Conservation (phyloP, 1,284 basidiomycete species). For the Butyriboletus regius region DNA sequence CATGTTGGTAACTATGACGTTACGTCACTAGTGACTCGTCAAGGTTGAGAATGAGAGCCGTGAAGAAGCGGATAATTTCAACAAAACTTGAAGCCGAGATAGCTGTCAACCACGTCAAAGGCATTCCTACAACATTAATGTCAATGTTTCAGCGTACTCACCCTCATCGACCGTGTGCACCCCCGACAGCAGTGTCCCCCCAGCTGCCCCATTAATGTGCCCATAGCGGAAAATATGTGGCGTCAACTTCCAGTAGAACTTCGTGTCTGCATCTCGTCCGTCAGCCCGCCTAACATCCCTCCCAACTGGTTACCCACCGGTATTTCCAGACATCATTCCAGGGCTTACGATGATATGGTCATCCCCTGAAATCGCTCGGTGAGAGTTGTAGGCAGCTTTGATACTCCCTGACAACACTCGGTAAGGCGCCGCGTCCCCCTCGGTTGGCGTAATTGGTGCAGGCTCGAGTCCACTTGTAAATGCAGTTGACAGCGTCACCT, state of each 20-base stretch:
- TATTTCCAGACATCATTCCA: slow-evolving; percentile 42
- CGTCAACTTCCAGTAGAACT: slow-evolving; percentile 44
- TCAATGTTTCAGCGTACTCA: neutral
- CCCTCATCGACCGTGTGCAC: slow-evolving; percentile 50
- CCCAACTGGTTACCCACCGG: slow-evolving; percentile 20
- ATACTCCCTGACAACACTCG: slow-evolving; percentile 46
- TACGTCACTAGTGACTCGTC: slow-evolving; percentile 33
- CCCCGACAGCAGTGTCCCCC: slow-evolving; percentile 31
- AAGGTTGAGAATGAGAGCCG: slow-evolving; percentile 42
- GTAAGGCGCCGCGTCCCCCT: slow-evolving; percentile 41
- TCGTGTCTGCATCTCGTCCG: slow-evolving; percentile 34
- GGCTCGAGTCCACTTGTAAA: slow-evolving; percentile 41
- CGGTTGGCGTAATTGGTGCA: slow-evolving; percentile 48
- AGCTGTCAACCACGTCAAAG: slow-evolving; percentile 21
- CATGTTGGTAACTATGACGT: neutral
- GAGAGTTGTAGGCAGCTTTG: slow-evolving; percentile 39
- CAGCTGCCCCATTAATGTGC: slow-evolving; percentile 30
- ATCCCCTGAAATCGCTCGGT: slow-evolving; percentile 29
- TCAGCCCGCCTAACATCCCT: neutral
- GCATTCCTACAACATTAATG: neutral
- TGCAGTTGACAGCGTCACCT: slow-evolving; percentile 39
- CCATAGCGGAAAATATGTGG: slow-evolving; percentile 46
- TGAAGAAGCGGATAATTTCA: slow-evolving; percentile 44
- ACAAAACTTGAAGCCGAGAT: slow-evolving; percentile 35
- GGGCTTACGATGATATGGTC: slow-evolving; percentile 43